A percentile compares a stretch with the other conserved stretches of the same genome.
Evolutionary conservation across 2,329 filamentous ascomycete genomes (phyloP).

Genomic region (Colletotrichum nymphaeae): DNA sequence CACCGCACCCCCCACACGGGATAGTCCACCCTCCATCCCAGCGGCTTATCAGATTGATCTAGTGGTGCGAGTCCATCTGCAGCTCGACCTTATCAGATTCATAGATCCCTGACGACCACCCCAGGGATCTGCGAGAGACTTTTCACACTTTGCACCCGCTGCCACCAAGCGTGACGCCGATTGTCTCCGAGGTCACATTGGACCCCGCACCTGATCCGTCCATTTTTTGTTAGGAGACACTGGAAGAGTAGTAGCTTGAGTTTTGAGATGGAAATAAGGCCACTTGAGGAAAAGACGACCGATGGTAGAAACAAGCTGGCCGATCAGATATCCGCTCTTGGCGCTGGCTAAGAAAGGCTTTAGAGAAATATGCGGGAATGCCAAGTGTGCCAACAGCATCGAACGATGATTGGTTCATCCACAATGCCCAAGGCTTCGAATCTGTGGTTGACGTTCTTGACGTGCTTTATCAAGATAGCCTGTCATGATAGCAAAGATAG

Average conservation of each 20-base stretch:
- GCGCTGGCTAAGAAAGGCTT: background rate
- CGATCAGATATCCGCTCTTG: background rate
- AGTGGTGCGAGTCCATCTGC: conserved; percentile 1
- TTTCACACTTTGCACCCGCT: background rate
- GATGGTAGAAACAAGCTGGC: background rate
- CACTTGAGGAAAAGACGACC: background rate
- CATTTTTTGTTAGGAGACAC: background rate
- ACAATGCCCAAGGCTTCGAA: background rate
- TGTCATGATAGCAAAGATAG: conserved; percentile 26
- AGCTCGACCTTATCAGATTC: conserved; percentile 30
- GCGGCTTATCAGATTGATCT: conserved; percentile 29
- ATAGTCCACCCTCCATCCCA: background rate
- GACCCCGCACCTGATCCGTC: conserved; percentile 24
- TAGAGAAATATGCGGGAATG: background rate
- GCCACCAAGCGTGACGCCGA: conserved; percentile 2
- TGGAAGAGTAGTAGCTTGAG: background rate
- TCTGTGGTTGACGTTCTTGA: background rate
- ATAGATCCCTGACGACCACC: conserved; percentile 12
- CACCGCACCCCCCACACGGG: conserved; percentile 1
- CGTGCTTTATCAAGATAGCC: conserved; percentile 12
- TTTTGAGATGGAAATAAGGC: background rate
- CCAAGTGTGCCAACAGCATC: background rate
- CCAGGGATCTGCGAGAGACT: conserved; percentile 9
- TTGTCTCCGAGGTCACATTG: conserved; percentile 19
- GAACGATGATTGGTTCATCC: background rate